Conservation (phyloP, 495 filamentous ascomycete species). For the Xylaria grammica region DNA sequence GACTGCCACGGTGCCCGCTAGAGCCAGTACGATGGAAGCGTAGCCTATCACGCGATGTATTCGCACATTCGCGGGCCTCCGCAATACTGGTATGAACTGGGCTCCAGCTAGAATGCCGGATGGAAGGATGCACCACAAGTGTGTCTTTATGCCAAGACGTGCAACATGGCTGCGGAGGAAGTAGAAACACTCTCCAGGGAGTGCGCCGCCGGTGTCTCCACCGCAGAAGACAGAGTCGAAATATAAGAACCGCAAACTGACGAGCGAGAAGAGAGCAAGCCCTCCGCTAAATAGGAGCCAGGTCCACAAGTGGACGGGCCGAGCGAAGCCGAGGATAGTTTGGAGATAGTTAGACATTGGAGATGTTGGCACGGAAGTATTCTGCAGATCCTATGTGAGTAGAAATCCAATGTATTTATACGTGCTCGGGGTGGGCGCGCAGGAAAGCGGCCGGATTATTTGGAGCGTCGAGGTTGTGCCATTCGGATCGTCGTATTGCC, state of each 20-base stretch:
- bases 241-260: not conserved
- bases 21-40: not conserved
- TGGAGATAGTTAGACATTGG: no score
- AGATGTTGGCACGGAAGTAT: no score
- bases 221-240: constrained; percentile 3
- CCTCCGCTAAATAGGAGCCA: not conserved
- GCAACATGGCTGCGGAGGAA: not conserved
- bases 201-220: not conserved
- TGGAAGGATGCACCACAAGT: constrained; percentile 12
- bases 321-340: constrained; percentile 9
- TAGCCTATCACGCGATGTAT: constrained; percentile 9
- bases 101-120: constrained; percentile 4
- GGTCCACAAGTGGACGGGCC: not conserved
- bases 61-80: not conserved
- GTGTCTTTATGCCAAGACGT: constrained; percentile 8
- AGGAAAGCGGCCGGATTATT: no score
- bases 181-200: constrained; percentile 18
- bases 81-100: constrained; percentile 12
- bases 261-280: not conserved
- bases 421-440: no score
- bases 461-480: no score
- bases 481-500: no score
- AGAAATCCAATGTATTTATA: no score
- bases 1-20: not conserved
- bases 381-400: no score